These are phyloP conservation scores for Aeschynomene evenia DNA, from an alignment of 306 rosid genomes.

Conservation along the genomic window DNA sequence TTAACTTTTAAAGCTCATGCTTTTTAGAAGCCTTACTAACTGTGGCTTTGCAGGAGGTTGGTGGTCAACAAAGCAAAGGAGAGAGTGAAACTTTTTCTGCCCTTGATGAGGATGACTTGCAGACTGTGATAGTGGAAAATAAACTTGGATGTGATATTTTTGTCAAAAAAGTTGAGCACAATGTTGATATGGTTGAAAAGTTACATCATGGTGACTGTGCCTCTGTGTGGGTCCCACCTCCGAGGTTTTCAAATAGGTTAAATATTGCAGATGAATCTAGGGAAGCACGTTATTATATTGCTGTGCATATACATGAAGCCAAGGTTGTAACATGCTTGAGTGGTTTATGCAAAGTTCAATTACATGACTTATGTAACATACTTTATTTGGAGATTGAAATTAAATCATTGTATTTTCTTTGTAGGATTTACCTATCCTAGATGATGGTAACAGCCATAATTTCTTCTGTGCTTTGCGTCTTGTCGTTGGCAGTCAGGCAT, in stretches of 20 bases:
- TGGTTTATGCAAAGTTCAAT: constrained; percentile 12
- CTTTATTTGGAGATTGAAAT: constrained; percentile 25
- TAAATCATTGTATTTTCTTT: constrained; percentile 25
- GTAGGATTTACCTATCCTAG: constrained; percentile 76
- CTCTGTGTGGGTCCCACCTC: constrained; percentile 92
- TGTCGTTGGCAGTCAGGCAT: constrained; percentile 70
- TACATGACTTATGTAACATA: background rate
- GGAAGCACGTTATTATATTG: constrained; percentile 80
- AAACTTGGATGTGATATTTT: constrained; percentile 84
- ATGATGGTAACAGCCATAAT: constrained; percentile 91
- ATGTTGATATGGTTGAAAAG: constrained; percentile 51
- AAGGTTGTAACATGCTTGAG: constrained; percentile 58
- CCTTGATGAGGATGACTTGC: constrained; percentile 92
- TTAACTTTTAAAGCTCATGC: constrained; percentile 15
- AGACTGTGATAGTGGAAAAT: constrained; percentile 80
- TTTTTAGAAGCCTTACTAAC: constrained; percentile 26
- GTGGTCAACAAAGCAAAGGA: constrained; percentile 47
- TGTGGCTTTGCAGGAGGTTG: constrained; percentile 61
- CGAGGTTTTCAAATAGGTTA: constrained; percentile 84
- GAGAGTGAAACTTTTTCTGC: constrained; percentile 71
- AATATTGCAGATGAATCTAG: constrained; percentile 78
- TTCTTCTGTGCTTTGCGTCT: constrained; percentile 99
- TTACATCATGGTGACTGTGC: constrained; percentile 59
- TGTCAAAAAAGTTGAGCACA: constrained; percentile 69
- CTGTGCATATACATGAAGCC: constrained; percentile 86